phyloP scores from a whole-genome alignment of 1,139 yeast species.

The Debaryomyces sp. region DNA sequence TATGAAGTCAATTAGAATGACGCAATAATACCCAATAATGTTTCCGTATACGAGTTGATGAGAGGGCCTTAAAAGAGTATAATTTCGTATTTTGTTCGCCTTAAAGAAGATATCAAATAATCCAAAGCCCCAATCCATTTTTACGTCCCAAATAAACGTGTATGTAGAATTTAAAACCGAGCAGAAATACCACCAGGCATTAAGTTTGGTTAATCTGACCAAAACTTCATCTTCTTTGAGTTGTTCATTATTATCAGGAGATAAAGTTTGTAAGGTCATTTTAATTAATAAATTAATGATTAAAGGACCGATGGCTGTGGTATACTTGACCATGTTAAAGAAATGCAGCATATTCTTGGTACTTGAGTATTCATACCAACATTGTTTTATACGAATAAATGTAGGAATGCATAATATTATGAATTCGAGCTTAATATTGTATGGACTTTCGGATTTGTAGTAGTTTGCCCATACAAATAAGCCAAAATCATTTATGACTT shows the following conservation, averaged over 20 bases:
- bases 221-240: conserved; percentile 15
- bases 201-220: conserved; percentile 22
- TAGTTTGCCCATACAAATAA: conserved; percentile 40
- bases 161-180: conserved; percentile 70
- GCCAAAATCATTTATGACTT: conserved; percentile 71
- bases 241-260: conserved; percentile 14
- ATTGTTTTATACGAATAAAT: conserved; percentile 75
- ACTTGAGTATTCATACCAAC: conserved; percentile 64
- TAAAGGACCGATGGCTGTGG: conserved; percentile 67
- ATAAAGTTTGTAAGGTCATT: conserved; percentile 15
- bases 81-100: conserved; percentile 5
- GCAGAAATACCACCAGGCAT: conserved; percentile 51
- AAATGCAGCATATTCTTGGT: conserved; percentile 59
- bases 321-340: conserved; percentile 73
- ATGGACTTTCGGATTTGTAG: conserved; percentile 23
- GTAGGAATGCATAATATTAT: conserved; percentile 62
- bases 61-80: conserved; percentile 22
- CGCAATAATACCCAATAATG: conserved; percentile 46
- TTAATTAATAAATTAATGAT: conserved; percentile 46
- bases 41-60: conserved; percentile 23
- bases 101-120: conserved; percentile 40
- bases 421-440: conserved; percentile 47
- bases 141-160: conserved; percentile 85
- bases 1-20: conserved; percentile 59
- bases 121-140: conserved; percentile 86